phyloP scores from a whole-genome alignment of 208 protist species.

The Crithidia mellificae region DNA sequence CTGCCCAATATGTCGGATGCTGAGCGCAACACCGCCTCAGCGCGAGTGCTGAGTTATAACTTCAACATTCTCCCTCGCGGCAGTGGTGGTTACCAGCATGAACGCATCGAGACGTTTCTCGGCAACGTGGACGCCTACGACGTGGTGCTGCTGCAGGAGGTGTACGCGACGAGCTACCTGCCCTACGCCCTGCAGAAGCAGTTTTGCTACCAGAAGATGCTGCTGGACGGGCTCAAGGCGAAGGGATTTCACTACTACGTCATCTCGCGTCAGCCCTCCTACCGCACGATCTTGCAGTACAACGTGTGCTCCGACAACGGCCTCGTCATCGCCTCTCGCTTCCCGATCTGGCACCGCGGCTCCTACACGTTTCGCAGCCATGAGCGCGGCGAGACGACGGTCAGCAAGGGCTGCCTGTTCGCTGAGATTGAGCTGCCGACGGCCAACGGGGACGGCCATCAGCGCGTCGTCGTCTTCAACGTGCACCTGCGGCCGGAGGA shows the following conservation, averaged over 20 bases:
- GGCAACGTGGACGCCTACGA: conserved; percentile 71
- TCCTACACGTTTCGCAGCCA: conserved; percentile 82
- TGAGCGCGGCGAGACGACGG: conserved; percentile 40
- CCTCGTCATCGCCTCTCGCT: conserved; percentile 85
- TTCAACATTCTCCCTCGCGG: conserved; percentile 88
- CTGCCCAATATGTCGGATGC: conserved; percentile 12
- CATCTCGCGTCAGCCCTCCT: conserved; percentile 82
- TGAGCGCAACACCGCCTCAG: conserved; percentile 15
- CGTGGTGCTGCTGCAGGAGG: conserved; percentile 84
- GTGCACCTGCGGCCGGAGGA: conserved; percentile 83
- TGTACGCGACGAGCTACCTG: conserved; percentile 79
- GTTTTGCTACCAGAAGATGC: conserved; percentile 73
- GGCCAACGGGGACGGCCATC: conserved; percentile 18
- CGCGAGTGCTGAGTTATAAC: conserved; percentile 89
- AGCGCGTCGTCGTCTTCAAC: conserved; percentile 79
- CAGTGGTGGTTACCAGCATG: conserved; percentile 79
- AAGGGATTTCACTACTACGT: conserved; percentile 86
- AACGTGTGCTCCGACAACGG: conserved; percentile 84
- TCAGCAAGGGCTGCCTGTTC: conserved; percentile 80
- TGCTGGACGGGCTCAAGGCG: conserved; percentile 72
- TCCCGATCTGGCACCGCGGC: conserved; percentile 77
- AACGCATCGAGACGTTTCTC: conserved; percentile 83
- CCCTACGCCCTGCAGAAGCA: conserved; percentile 76
- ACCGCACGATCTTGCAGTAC: conserved; percentile 77
- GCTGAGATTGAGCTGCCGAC: conserved; percentile 77